Conservation (phyloP, 352 stramenopile genomes). For the Globisporangium polare region DNA sequence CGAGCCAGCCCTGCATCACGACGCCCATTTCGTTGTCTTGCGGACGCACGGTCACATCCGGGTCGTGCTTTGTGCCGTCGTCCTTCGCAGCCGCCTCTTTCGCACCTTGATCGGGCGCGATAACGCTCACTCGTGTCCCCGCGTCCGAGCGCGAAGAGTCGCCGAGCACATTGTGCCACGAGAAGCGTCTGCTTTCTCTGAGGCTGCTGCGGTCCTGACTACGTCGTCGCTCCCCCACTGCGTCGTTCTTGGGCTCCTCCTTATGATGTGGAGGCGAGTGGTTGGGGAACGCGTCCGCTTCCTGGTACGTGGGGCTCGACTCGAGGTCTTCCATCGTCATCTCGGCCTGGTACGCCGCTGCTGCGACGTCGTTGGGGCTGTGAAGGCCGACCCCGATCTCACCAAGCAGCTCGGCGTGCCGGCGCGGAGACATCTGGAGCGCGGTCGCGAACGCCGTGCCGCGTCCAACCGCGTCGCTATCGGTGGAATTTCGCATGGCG, state of each 20-base stretch:
- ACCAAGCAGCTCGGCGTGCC: conserved; percentile 10
- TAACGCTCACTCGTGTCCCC: background rate
- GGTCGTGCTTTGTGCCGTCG: conserved; percentile 22
- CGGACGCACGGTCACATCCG: conserved; percentile 31
- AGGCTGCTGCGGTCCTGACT: conserved; percentile 28
- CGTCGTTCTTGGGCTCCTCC: background rate
- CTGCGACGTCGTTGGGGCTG: background rate
- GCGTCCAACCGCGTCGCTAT: conserved; percentile 1
- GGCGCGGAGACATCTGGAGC: conserved; percentile 11
- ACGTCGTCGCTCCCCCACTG: background rate
- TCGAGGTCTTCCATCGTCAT: conserved; percentile 13
- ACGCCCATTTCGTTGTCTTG: conserved; percentile 62
- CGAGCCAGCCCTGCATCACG: conserved; percentile 83
- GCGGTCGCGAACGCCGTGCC: conserved; percentile 15
- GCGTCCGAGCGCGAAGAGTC: conserved; percentile 40
- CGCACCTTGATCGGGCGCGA: background rate
- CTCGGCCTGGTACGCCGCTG: background rate
- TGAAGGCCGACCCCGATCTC: background rate
- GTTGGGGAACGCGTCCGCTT: conserved; percentile 6
- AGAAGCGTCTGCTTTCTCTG: conserved; percentile 47
- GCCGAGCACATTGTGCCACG: conserved; percentile 58
- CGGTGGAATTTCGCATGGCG: background rate
- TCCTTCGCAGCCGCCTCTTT: background rate
- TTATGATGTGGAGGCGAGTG: background rate
- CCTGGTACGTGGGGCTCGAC: background rate